Conservation (phyloP, 805 yeast species). For the Dipodascopsis tothii region DNA sequence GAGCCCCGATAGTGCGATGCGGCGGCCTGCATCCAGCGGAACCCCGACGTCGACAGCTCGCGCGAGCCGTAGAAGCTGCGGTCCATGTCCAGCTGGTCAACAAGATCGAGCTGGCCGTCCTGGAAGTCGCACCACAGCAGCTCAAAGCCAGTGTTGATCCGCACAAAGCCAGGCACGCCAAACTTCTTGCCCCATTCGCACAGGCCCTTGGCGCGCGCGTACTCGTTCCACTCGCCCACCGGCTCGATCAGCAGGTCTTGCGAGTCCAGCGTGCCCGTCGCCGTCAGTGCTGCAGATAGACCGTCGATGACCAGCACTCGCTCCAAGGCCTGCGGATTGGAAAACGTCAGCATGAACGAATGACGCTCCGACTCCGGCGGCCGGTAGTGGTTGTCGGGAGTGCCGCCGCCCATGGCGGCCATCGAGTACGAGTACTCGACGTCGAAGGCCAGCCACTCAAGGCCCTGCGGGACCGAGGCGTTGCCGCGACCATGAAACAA, state of each 20-base stretch:
- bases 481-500: constrained; percentile 46
- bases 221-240: constrained; percentile 35
- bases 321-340: constrained; percentile 42
- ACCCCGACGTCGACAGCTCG: neutral
- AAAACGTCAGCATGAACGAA: constrained; percentile 40
- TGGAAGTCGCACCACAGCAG: constrained; percentile 52
- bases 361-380: neutral
- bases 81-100: constrained; percentile 18
- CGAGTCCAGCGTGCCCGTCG: constrained; percentile 56
- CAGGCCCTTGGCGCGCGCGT: constrained; percentile 42
- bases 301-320: constrained; percentile 50
- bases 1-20: neutral
- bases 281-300: constrained; percentile 57
- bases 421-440: constrained; percentile 46
- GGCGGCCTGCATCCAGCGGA: neutral
- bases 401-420: neutral
- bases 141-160: constrained; percentile 57
- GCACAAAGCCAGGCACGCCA: constrained; percentile 51
- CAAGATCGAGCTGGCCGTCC: constrained; percentile 40
- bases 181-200: constrained; percentile 49
- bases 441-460: constrained; percentile 62
- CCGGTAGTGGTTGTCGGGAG: neutral
- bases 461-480: constrained; percentile 39
- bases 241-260: constrained; percentile 40
- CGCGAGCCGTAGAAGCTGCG: neutral